Percentiles rank a stretch among this genome's conserved stretches.
Evolutionary conservation across 148 eudicot species (phyloP).

Genomic region (Spergularia marina): DNA sequence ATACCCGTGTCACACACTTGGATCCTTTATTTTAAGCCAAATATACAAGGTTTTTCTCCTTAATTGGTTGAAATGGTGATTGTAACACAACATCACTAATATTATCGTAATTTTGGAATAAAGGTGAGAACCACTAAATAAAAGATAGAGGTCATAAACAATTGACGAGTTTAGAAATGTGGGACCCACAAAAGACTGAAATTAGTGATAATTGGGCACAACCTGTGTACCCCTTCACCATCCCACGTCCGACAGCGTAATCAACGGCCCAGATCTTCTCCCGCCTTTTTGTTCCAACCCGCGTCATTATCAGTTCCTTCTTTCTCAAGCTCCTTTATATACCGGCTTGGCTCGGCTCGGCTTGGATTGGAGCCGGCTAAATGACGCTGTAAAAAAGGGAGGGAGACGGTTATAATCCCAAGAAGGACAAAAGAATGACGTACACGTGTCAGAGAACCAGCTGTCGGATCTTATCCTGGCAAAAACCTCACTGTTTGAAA

Average conservation of each 20-base stretch:
- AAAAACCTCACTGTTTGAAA: conserved; percentile 30
- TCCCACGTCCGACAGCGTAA: conserved; percentile 30
- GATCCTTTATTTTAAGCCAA: no score
- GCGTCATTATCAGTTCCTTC: conserved; percentile 2
- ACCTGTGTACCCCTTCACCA: conserved; percentile 16
- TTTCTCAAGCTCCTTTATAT: neutral
- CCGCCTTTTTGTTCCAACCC: conserved; percentile 30
- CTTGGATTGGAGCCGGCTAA: neutral
- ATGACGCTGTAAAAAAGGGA: neutral
- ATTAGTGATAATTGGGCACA: conserved; percentile 15
- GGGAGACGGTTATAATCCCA: conserved; percentile 9
- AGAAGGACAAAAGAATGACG: conserved; percentile 32
- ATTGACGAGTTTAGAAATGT: conserved; percentile 7
- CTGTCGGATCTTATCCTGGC: conserved; percentile 59
- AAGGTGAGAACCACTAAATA: no score
- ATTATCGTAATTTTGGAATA: no score
- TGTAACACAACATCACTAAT: no score
- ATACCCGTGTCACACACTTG: no score
- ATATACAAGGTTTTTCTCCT: no score
- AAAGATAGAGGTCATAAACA: neutral
- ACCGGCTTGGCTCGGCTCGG: conserved; percentile 6
- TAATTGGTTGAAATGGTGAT: no score
- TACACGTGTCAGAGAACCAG: conserved; percentile 48
- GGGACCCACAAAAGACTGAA: conserved; percentile 11
- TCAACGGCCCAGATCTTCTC: conserved; percentile 41